phyloP scores from a whole-genome alignment of 2,329 filamentous ascomycete genomes.

The Sphaerulina vaccinii region DNA sequence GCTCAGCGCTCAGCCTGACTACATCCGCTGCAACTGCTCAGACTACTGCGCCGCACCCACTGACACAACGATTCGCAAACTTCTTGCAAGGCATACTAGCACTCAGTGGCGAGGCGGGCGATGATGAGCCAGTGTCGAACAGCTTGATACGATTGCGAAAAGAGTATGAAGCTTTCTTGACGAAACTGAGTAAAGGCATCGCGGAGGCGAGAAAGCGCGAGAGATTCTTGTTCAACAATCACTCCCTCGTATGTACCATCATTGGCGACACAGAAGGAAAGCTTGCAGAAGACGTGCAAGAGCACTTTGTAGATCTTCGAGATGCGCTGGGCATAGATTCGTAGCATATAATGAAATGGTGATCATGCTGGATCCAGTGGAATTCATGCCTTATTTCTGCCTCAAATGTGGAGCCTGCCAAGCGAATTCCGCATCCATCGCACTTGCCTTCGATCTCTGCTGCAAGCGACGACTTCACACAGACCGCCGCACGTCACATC shows the following conservation, averaged over 20 bases:
- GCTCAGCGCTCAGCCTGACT: slow-evolving; percentile 56
- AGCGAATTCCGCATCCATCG: too few relatives aligned
- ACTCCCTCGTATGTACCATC: slow-evolving; percentile 89
- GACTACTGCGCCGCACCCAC: slow-evolving; percentile 81
- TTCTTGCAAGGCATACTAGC: slow-evolving; percentile 80
- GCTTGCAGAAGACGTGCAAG: slow-evolving; percentile 70
- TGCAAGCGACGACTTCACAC: slow-evolving; percentile 5
- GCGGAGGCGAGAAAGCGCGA: slow-evolving; percentile 77
- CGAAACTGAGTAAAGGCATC: slow-evolving; percentile 72
- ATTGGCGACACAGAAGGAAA: slow-evolving; percentile 71
- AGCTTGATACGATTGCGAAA: slow-evolving; percentile 73
- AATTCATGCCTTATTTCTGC: too few relatives aligned
- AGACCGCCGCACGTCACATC: slow-evolving; percentile 21
- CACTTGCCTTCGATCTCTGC: slow-evolving; percentile 1
- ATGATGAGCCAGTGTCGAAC: slow-evolving; percentile 86
- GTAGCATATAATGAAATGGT: slow-evolving; percentile 10
- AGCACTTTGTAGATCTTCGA: slow-evolving; percentile 66
- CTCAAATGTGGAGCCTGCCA: too few relatives aligned
- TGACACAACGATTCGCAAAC: slow-evolving; percentile 94
- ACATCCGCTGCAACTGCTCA: slow-evolving; percentile 57
- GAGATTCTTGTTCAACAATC: slow-evolving; percentile 93
- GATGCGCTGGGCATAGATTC: slow-evolving; percentile 32
- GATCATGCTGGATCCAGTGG: neutral
- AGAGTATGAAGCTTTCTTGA: slow-evolving; percentile 81
- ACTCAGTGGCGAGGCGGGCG: slow-evolving; percentile 84